Evolutionary conservation across 345 rosid species (phyloP).

Genomic region (Kandelia obovata): DNA sequence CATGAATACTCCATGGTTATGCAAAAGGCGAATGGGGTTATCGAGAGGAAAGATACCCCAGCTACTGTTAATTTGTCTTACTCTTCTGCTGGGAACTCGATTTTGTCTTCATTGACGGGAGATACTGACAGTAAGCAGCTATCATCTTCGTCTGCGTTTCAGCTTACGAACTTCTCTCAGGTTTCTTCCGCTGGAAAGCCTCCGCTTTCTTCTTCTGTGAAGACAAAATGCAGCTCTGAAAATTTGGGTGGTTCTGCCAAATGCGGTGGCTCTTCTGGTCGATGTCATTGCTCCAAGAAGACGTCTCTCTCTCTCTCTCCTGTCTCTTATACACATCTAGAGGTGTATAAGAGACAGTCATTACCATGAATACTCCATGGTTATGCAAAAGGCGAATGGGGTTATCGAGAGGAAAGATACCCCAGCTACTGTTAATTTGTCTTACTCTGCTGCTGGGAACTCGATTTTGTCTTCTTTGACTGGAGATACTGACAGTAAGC

Average conservation of each 20-base stretch:
- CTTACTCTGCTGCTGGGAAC: slow-evolving; percentile 50
- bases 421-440: slow-evolving; percentile 58
- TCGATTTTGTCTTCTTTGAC: slow-evolving; percentile 54
- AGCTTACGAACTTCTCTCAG: slow-evolving; percentile 48
- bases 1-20: slow-evolving; percentile 12
- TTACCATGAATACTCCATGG: slow-evolving; percentile 14
- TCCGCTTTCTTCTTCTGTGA: slow-evolving; percentile 61
- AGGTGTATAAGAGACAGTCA: too few relatives aligned
- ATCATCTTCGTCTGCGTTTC: slow-evolving; percentile 56
- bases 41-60: slow-evolving; percentile 52
- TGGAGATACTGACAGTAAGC: slow-evolving; percentile 38
- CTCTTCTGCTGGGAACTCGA: slow-evolving; percentile 47
- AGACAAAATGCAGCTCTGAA: slow-evolving; percentile 78
- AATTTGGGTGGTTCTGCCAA: slow-evolving; percentile 48
- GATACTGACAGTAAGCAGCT: slow-evolving; percentile 37
- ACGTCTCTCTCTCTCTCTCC: slow-evolving; percentile 22
- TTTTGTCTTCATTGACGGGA: slow-evolving; percentile 51
- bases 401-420: slow-evolving; percentile 49
- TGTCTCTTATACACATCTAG: too few relatives aligned
- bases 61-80: slow-evolving; percentile 66
- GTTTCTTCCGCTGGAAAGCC: slow-evolving; percentile 62
- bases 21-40: slow-evolving; percentile 17
- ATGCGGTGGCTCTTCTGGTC: slow-evolving; percentile 57
- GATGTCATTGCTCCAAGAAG: slow-evolving; percentile 96
- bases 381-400: slow-evolving; percentile 14